These are phyloP conservation scores for Colletotrichum sp. DNA, from an alignment of 2,329 filamentous ascomycete genomes.

Conservation along the genomic window DNA sequence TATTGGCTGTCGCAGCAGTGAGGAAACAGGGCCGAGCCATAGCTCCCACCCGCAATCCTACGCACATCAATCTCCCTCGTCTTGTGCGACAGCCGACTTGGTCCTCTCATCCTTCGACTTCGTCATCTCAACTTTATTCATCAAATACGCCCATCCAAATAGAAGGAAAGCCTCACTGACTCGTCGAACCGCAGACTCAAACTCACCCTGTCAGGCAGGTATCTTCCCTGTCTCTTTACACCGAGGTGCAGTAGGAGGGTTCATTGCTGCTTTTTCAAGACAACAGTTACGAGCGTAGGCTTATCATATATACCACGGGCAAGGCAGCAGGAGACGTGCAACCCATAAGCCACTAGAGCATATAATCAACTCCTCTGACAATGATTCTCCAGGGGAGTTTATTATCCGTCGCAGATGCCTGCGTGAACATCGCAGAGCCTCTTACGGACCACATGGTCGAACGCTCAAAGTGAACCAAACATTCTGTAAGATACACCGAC, in stretches of 20 bases:
- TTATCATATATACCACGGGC: accelerated
- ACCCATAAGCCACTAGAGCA: accelerated
- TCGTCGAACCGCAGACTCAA: too few relatives aligned
- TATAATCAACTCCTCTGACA: accelerated
- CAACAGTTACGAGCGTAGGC: too few relatives aligned
- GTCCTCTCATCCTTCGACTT: background rate
- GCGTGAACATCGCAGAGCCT: accelerated
- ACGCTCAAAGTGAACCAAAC: accelerated
- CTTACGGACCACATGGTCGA: accelerated
- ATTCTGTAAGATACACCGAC: background rate
- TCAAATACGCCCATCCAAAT: background rate
- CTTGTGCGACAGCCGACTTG: background rate
- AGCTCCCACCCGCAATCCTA: too few relatives aligned
- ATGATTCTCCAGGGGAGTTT: too few relatives aligned
- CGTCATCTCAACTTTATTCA: background rate
- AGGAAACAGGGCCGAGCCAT: too few relatives aligned
- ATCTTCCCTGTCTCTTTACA: too few relatives aligned
- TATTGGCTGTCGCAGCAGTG: accelerated
- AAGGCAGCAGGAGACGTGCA: too few relatives aligned
- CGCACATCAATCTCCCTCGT: background rate
- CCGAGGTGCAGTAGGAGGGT: too few relatives aligned
- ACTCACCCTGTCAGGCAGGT: too few relatives aligned
- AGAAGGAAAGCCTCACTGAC: background rate
- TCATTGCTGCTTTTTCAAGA: too few relatives aligned
- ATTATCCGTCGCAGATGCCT: too few relatives aligned